Conservation (phyloP, 768 basidiomycete genomes). For the Podaxis rugospora region DNA sequence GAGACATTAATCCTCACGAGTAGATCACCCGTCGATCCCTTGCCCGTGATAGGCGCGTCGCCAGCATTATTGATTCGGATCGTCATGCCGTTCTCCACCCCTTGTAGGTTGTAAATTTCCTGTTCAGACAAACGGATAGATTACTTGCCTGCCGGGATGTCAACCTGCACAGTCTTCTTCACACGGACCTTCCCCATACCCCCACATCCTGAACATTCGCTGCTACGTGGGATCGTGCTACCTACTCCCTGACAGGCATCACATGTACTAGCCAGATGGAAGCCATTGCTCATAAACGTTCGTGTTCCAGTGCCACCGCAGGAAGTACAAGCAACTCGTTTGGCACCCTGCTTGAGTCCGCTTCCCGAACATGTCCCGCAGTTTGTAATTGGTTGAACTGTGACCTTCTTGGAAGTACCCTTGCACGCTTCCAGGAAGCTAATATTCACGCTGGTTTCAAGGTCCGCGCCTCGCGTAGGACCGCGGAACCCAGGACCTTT, state of each 20-base stretch:
- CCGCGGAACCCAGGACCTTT: slow-evolving; percentile 34
- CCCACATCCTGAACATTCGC: slow-evolving; percentile 74
- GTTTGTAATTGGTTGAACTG: slow-evolving; percentile 74
- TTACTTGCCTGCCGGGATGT: slow-evolving; percentile 78
- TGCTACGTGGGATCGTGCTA: slow-evolving; percentile 68
- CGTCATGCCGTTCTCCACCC: slow-evolving; percentile 93
- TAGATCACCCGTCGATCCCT: slow-evolving; percentile 80
- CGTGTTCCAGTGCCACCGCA: slow-evolving; percentile 87
- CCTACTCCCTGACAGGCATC: slow-evolving; percentile 78
- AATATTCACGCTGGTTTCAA: slow-evolving; percentile 73
- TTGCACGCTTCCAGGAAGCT: slow-evolving; percentile 95
- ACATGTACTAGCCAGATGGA: slow-evolving; percentile 96
- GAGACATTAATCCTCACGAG: slow-evolving; percentile 82
- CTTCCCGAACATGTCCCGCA: slow-evolving; percentile 82
- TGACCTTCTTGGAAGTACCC: slow-evolving; percentile 73
- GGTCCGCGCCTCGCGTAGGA: slow-evolving; percentile 66
- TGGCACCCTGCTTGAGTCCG: slow-evolving; percentile 84
- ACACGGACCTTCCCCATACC: slow-evolving; percentile 87
- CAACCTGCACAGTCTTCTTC: slow-evolving; percentile 72
- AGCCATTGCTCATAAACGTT: slow-evolving; percentile 88
- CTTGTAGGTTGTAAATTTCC: slow-evolving; percentile 31
- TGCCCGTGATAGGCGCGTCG: slow-evolving; percentile 77
- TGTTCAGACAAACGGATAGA: slow-evolving; percentile 1
- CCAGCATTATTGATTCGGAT: slow-evolving; percentile 78
- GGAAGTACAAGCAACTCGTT: slow-evolving; percentile 69